Base-by-base conservation (phyloP, 2,329 filamentous ascomycete genomes). In the Pseudogymnoascus sp. region DNA sequence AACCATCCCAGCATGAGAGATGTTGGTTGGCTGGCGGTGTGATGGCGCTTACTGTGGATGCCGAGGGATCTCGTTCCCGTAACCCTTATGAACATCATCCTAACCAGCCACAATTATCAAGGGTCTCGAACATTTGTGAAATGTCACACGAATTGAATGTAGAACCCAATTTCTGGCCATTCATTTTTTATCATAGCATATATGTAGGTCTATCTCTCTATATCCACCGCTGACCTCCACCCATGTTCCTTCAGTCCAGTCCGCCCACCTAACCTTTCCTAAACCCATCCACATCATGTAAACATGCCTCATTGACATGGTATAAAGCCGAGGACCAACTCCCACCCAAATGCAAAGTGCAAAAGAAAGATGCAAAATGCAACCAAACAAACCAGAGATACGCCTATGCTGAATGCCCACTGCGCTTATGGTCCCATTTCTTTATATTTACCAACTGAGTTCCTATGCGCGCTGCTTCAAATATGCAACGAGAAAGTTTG, bases 401-500 rank as follows among this genome's bases (percentile, higher is more conserved):
- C 50, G 50, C 50, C 50, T 33, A 57, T 57, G 50, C 50, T 57
- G 28, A 57, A 57, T 57, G 50, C 50, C 50, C 28, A 57, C 50
- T 57, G 50, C 50, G 50, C 50, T 57, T 33, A 57, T 28, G 50
- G 28, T 28, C 33, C 50, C 50, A 33, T 57, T 57, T 57, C 47
- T 17, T 53, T 33, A 33, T 57, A 57, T 57, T 57, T 57, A 57
- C 50, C 50, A 57, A 57, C n/a, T 57, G 50, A 57, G 50, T 35
- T 33, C 28, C 62, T 61, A 64, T 35, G 62, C 67, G 33, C 69
- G 67, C 60, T 71, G 69, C 73, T 81, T 85, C 62, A 86, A 70
- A 44, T 88, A 78, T 10, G 77, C 78, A 67, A 83, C 79, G 53
- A 93, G 76, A 70, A 90, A 93, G 44, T 80, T 79, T 17, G 86